Conservation (phyloP, 2,329 filamentous ascomycete species). For the Botrytis fabae region DNA sequence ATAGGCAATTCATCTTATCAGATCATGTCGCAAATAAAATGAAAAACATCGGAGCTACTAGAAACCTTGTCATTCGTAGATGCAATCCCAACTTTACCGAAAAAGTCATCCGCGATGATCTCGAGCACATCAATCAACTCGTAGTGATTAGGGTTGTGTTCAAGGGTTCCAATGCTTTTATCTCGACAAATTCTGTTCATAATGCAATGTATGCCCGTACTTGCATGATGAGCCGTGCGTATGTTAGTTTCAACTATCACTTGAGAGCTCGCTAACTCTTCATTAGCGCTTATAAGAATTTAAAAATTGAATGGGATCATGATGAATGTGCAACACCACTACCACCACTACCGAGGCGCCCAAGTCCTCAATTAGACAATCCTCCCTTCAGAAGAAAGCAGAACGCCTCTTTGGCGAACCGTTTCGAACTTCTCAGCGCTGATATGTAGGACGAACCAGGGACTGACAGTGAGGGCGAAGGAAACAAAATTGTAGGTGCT, state of each 20-base stretch:
- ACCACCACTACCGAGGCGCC: slow-evolving; percentile 37
- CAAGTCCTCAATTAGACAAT: slow-evolving; percentile 35
- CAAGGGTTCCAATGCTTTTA: slow-evolving; percentile 58
- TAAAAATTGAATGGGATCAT: slow-evolving; percentile 66
- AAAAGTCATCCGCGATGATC: slow-evolving; percentile 64
- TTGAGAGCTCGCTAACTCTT: slow-evolving; percentile 31
- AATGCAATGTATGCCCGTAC: slow-evolving; percentile 73
- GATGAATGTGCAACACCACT: slow-evolving; percentile 65
- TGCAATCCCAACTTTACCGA: slow-evolving; percentile 61
- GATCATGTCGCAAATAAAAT: slow-evolving; percentile 66
- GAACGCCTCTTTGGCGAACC: slow-evolving; percentile 51
- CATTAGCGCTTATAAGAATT: slow-evolving; percentile 64
- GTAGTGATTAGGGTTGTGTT: slow-evolving; percentile 67
- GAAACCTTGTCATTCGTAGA: slow-evolving; percentile 70
- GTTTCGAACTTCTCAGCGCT: slow-evolving; percentile 60
- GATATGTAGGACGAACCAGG: slow-evolving; percentile 45
- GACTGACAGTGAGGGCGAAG: slow-evolving; percentile 5
- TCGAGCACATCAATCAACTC: slow-evolving; percentile 82
- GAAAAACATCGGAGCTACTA: slow-evolving; percentile 60
- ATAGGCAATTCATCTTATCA: slow-evolving; percentile 67
- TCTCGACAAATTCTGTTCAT: slow-evolving; percentile 76
- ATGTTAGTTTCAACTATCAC: slow-evolving; percentile 29
- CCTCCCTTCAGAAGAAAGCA: slow-evolving; percentile 43
- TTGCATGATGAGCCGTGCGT: slow-evolving; percentile 66
- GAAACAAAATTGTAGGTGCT: neutral